Evolutionary conservation across 352 stramenopile genomes (phyloP), one percentile per base, ranked within the genome.

Genomic region (Elongisporangium senticosum): DNA sequence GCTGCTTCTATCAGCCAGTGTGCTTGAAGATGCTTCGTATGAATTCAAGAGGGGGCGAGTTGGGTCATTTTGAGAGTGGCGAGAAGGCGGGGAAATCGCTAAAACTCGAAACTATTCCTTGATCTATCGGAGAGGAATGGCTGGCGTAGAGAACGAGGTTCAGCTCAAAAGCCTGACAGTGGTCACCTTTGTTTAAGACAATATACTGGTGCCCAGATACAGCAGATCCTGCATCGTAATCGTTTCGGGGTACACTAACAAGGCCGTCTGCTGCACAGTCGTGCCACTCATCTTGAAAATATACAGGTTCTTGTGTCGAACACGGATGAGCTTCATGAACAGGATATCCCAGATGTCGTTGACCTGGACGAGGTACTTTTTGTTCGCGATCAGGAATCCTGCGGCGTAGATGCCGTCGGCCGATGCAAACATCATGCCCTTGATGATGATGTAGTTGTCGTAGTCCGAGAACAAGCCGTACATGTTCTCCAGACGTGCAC

Each of bases 361-460:
- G 14, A 50, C 58, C 13, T 53, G 55, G 39, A 67, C 53, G 6
- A 67, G 24, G 37, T 59, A 67, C 33, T 61, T 61, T 24, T 43
- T 49, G 40, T 67, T 53, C 7, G 55, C 54, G 24, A 62, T 55
- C 19, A 67, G 49, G 40, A 54, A 67, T 11, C 61, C 61, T 17
- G 33, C 57, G 14, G 51, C 58, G 28, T 55, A 67, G 49, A 67
- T 67, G 14, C 55, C 63, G 6, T 63, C 62, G 3, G 63, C 53
- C 19, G 63, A 69, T 24, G 63, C 63, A 21, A 65, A 69, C 55
- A 49, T 59, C 40, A 69, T 59, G 20, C 58, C 63, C 40, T 64
- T 64, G 58, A 64, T 59, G 58, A 54, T 55, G 8, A 53, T 33
- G 49, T 59, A 64, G 40, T 64, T 64, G 19, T 58, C 52, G 23